phyloP scores from a whole-genome alignment of 2,329 filamentous ascomycete species.

The Colletotrichum sp. region DNA sequence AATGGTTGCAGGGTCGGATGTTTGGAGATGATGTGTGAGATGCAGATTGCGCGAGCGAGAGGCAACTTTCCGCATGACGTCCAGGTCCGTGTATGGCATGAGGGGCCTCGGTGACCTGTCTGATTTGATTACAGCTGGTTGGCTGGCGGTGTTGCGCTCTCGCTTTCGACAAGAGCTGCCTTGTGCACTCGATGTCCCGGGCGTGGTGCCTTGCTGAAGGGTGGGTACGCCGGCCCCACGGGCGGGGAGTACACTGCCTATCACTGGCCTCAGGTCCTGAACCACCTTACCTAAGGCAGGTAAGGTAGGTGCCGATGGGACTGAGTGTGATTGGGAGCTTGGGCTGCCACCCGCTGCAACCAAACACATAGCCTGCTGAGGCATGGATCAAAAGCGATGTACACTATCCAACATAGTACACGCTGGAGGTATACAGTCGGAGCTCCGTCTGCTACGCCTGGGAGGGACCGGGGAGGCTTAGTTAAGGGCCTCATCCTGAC shows the following conservation, averaged over 20 bases:
- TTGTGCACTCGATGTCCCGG: not conserved
- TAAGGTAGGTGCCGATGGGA: not conserved
- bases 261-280: not conserved
- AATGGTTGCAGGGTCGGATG: constrained; percentile 2
- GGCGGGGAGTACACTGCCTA: not conserved
- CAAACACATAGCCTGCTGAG: not conserved
- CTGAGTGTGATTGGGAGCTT: not conserved
- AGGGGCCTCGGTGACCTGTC: constrained; percentile 9
- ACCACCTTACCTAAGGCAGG: not conserved
- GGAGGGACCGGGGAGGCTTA: not conserved
- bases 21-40: not conserved
- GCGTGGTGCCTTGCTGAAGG: not conserved
- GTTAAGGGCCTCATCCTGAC: not conserved
- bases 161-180: not conserved
- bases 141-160: not conserved
- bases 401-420: no score
- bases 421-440: not conserved
- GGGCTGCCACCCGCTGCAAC: constrained; percentile 1
- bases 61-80: constrained; percentile 21
- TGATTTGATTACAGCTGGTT: constrained; percentile 9
- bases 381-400: not conserved
- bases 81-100: constrained; percentile 13
- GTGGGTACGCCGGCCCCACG: not conserved
- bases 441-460: not conserved
- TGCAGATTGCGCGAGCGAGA: constrained; percentile 15